Conservation (phyloP, 305 asterid genomes). For the Withania somnifera region DNA sequence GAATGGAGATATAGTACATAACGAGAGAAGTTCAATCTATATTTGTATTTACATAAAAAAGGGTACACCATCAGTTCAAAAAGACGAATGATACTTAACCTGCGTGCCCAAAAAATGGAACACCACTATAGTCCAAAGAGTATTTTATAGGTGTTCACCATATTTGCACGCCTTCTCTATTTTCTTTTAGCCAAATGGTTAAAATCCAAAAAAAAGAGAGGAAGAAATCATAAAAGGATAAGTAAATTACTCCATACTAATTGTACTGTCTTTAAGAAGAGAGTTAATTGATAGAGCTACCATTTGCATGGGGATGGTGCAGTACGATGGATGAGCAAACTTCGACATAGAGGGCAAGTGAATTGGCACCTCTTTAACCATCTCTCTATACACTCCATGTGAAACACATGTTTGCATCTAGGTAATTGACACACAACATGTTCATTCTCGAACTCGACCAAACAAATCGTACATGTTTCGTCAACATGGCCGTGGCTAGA, state of each 20-base stretch:
- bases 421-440: constrained; percentile 37
- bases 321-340: constrained; percentile 19
- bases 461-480: constrained; percentile 40
- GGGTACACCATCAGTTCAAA: background rate
- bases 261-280: background rate
- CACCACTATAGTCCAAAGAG: background rate
- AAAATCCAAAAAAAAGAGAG: background rate
- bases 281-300: background rate
- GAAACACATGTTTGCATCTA: constrained; percentile 46
- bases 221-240: background rate
- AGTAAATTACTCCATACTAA: background rate
- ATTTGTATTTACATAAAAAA: background rate
- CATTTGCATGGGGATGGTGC: constrained; percentile 18
- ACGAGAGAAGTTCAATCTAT: background rate
- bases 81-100: background rate
- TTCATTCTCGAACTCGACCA: constrained; percentile 30
- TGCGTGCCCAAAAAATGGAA: background rate
- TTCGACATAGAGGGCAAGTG: constrained; percentile 57
- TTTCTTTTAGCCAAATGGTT: background rate
- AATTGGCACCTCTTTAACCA: constrained; percentile 51
- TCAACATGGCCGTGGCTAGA: background rate
- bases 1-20: background rate
- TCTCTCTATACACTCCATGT: constrained; percentile 35
- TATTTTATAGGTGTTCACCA: background rate
- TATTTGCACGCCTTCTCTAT: background rate